Base-by-base conservation (phyloP, 352 stramenopile species). In the Globisporangium middletonii region DNA sequence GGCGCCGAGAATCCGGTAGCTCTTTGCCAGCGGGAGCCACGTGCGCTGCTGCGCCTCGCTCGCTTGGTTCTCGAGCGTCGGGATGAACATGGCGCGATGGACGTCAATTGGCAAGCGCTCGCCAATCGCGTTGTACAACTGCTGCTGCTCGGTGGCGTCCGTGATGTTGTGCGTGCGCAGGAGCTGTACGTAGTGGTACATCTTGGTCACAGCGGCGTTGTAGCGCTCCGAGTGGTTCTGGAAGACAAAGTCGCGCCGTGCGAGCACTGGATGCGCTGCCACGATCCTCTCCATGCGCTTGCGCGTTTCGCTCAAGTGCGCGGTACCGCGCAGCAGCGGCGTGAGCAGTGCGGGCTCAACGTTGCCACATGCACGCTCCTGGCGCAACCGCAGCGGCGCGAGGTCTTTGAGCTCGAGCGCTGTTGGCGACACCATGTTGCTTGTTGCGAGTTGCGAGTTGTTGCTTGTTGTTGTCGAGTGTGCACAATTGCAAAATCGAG, bases 1-100 rank as follows among this genome's bases (percentile, higher is more conserved):
- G 19, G 85, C 96, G 16, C 94, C 94, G 2, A 89, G 51, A 48
- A 95, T 90, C 53, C 75, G 68, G 70, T 66, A 90, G 53, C 64
- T 80, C 18, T 58, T 67, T 16, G 86, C 83, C 3, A 89, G 64
- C 11, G 72, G 71, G 12, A 93, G 59, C 85, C 85, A 94, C 47
- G 75, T 75, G 23, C 63, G 60, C 45, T 77, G 69, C 63, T 95
- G 86, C 19, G 77, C 62, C 2, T 75, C 67, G 37, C 64, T 65
- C 11, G 73, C 79, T 44, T 93, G 82, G 66, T 88, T 82, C 60
- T 80, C 72, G 4, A 96, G 60, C 11, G 80, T 86, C n/a, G 73
- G 75, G 2, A 86, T 63, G 56, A 88, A 84, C 72, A 92, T 86
- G 15, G 67, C 64, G 46, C 65, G 75, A 53, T 89, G 79, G 60